Percentiles rank a stretch among this genome's conserved stretches.
Evolutionary conservation across 2,329 filamentous ascomycete species (phyloP).

Genomic region (Reticulascus tulasneorum): DNA sequence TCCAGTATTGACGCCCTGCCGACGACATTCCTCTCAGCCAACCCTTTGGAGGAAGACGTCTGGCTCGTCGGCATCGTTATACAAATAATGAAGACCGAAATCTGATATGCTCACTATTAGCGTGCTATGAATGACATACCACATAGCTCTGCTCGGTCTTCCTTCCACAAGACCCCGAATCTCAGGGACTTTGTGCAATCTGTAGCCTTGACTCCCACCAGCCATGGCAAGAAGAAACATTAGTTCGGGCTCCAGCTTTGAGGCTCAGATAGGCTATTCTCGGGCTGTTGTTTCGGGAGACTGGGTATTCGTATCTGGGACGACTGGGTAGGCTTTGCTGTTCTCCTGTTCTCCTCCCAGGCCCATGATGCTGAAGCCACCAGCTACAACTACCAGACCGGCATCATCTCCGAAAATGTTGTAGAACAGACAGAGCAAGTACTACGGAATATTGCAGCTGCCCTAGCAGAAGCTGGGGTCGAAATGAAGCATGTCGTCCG

Average conservation of each 20-base stretch:
- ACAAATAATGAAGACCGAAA: no score
- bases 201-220: no score
- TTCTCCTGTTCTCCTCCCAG: background rate
- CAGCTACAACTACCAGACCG: slow-evolving; percentile 49
- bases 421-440: slow-evolving; percentile 46
- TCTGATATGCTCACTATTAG: no score
- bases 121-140: no score
- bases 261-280: slow-evolving; percentile 51
- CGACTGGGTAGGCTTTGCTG: slow-evolving; percentile 46
- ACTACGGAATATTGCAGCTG: slow-evolving; percentile 41
- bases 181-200: no score
- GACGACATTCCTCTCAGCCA: background rate
- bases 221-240: slow-evolving; percentile 36
- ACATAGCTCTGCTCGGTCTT: no score
- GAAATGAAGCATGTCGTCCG: slow-evolving; percentile 44
- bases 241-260: slow-evolving; percentile 47
- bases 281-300: slow-evolving; percentile 48
- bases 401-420: slow-evolving; percentile 39
- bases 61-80: no score
- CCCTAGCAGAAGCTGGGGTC: slow-evolving; percentile 39
- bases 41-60: no score
- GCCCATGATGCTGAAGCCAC: background rate
- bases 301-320: slow-evolving; percentile 51
- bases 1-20: no score
- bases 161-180: no score